phyloP scores from a whole-genome alignment of 2,329 filamentous ascomycete genomes.

The Alternaria triticimaculans region DNA sequence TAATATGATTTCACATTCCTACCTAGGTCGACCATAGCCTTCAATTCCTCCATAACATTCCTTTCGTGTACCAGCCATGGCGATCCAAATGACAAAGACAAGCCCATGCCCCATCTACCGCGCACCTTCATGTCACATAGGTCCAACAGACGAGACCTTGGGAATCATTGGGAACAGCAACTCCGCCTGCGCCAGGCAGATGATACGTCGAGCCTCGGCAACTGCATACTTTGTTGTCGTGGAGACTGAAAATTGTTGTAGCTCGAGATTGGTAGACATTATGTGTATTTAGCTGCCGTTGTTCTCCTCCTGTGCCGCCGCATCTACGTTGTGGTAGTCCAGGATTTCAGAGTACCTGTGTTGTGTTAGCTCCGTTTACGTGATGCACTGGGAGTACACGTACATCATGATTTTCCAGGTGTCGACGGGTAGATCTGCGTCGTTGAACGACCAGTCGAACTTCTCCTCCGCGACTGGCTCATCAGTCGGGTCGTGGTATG shows the following conservation, averaged over 20 bases:
- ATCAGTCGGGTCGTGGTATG: conserved; percentile 96
- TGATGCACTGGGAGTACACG: conserved; percentile 11
- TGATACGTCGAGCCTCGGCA: conserved; percentile 16
- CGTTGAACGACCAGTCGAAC: conserved; percentile 99
- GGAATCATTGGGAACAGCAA: conserved; percentile 22
- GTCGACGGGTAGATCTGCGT: conserved; percentile 94
- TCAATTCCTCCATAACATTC: conserved; percentile 11
- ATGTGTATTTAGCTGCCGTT: conserved; percentile 39
- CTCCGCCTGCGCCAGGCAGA: conserved; percentile 22
- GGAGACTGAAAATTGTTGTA: conserved; percentile 19
- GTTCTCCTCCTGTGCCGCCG: conserved; percentile 57
- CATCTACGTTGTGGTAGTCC: conserved; percentile 94
- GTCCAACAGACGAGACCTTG: conserved; percentile 23
- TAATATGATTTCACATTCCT: conserved; percentile 20
- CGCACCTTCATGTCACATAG: conserved; percentile 14
- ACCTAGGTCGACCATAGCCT: conserved; percentile 14
- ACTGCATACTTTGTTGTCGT: conserved; percentile 15
- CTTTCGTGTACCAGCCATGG: conserved; percentile 19
- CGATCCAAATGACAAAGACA: conserved; percentile 17
- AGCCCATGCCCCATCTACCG: conserved; percentile 25
- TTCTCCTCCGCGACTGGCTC: conserved; percentile 96
- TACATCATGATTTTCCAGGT: conserved; percentile 99
- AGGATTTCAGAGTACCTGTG: conserved; percentile 96
- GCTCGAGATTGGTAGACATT: conserved; percentile 5
- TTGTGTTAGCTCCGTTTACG: conserved; percentile 19